A percentile compares a stretch with the other conserved stretches of the same genome.
Evolutionary conservation across 345 rosid genomes (phyloP).

Genomic region (Odontarrhena argentea): DNA sequence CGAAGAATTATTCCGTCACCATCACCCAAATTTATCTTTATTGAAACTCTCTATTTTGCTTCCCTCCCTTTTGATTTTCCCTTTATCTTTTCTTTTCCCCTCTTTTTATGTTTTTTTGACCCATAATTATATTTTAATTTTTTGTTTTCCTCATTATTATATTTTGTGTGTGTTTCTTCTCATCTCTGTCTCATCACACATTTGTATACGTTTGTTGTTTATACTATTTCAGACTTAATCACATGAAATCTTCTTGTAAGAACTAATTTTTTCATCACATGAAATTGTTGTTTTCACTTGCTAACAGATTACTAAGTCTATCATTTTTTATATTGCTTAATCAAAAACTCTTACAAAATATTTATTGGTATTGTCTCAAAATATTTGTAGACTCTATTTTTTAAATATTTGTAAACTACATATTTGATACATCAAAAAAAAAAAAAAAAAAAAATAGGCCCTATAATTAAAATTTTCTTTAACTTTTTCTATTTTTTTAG

Average conservation of each 20-base stretch:
- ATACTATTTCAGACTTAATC: conserved; percentile 18
- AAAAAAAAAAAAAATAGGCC: no score
- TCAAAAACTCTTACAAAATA: no score
- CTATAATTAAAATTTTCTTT: no score
- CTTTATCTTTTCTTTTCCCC: conserved; percentile 44
- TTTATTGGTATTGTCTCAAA: no score
- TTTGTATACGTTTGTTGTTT: conserved; percentile 25
- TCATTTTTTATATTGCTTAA: no score
- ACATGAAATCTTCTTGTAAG: not conserved
- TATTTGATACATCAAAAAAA: no score
- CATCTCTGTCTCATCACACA: conserved; percentile 30
- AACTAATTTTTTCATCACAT: no score
- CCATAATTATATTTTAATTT: conserved; percentile 19
- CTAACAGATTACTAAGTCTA: no score
- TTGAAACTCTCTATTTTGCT: conserved; percentile 49
- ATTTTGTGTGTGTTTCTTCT: not conserved
- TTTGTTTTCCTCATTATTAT: not conserved
- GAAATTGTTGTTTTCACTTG: no score
- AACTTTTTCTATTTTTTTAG: no score
- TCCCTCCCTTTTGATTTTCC: conserved; percentile 46
- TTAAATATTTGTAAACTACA: no score
- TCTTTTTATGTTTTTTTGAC: conserved; percentile 45
- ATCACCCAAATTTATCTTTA: conserved; percentile 50
- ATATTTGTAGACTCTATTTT: no score
- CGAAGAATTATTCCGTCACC: conserved; percentile 47